phyloP scores from a whole-genome alignment of 1,284 basidiomycete genomes.

The Leccinum fuscescens region DNA sequence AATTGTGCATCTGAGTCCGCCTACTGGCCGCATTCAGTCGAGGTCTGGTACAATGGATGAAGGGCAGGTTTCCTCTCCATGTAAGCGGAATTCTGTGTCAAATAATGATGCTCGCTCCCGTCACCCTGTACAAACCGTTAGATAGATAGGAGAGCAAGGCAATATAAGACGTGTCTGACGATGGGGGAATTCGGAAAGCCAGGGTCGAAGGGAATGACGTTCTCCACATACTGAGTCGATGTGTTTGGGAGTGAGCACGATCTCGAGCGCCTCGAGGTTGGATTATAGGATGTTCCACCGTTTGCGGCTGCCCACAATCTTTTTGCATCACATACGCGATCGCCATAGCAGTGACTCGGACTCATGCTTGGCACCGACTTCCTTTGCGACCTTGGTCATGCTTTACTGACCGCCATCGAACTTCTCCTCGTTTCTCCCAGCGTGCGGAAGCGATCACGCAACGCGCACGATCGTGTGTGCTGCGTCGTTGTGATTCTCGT shows the following conservation, averaged over 20 bases:
- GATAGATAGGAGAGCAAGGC: conserved; percentile 29
- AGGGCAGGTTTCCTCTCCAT: conserved; percentile 24
- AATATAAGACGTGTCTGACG: conserved; percentile 28
- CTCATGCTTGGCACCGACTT: conserved; percentile 19
- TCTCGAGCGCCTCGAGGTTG: conserved; percentile 49
- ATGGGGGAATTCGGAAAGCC: conserved; percentile 44
- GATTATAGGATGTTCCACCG: conserved; percentile 47
- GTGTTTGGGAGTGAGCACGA: conserved; percentile 43
- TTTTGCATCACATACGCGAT: conserved; percentile 52
- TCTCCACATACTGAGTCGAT: conserved; percentile 42
- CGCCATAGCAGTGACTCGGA: conserved; percentile 31
- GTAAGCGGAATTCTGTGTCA: conserved; percentile 17
- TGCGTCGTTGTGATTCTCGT: too few species aligned
- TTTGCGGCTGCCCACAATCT: conserved; percentile 49
- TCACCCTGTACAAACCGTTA: conserved; percentile 25
- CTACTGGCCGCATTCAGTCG: not conserved
- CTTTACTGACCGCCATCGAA: conserved; percentile 5
- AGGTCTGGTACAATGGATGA: conserved; percentile 19
- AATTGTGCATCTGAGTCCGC: not conserved
- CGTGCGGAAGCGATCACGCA: too few species aligned
- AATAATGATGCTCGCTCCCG: conserved; percentile 16
- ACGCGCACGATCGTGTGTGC: too few species aligned
- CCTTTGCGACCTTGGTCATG: conserved; percentile 21
- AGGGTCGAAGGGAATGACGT: conserved; percentile 38
- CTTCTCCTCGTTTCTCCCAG: conserved; percentile 24